Base-by-base conservation (phyloP, 108 stramenopile genomes). In the Fistulifera pelliculosa region DNA sequence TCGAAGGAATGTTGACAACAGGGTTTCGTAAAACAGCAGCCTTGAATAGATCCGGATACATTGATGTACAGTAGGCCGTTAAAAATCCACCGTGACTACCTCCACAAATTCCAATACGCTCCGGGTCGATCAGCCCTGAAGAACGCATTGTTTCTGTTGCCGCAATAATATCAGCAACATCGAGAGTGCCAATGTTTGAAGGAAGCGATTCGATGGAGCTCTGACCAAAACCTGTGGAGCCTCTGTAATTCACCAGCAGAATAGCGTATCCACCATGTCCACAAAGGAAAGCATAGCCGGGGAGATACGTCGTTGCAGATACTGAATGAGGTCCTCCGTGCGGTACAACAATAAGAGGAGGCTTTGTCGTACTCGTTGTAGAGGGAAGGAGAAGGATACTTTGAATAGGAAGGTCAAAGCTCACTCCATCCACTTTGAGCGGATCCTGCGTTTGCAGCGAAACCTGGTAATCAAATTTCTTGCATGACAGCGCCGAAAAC, bases 21-120 rank as follows among this genome's bases (percentile, higher is more conserved):
- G 96, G 96, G 63, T 97, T 97, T 39, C 96, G 61, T 80, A 90
- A 76, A 6, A 73, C 90, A 22, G 90, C 85, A 8, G 74, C 88
- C 64, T 88, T 80, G 81, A 93, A 96, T 18, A 93, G 47, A 8
- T 80, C 74, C 1, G 95, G 93, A 55, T 87, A 73, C 69, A 90
- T 83, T 1, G 74, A 87, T 10, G 82, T 75, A 25, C 82, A 65
- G 62, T 93, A 90, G 14, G 69, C 82, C 5, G 79, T 76, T n/a
- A 96, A 60, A 65, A 87, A 96, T 11, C 95, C 95, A 50, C 96
- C 96, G 63, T 97, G 96, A 15, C 77, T 80, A 1, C 94, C 94
- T 45, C 94, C 94, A 51, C 81, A 81, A 41, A 95, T 73, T 14
- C 83, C 87, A 39, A 91, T 57, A 7, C 75, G 61, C 8, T 47